phyloP scores from a whole-genome alignment of 2,329 filamentous ascomycete genomes.

The Lecanicillium sp. region DNA sequence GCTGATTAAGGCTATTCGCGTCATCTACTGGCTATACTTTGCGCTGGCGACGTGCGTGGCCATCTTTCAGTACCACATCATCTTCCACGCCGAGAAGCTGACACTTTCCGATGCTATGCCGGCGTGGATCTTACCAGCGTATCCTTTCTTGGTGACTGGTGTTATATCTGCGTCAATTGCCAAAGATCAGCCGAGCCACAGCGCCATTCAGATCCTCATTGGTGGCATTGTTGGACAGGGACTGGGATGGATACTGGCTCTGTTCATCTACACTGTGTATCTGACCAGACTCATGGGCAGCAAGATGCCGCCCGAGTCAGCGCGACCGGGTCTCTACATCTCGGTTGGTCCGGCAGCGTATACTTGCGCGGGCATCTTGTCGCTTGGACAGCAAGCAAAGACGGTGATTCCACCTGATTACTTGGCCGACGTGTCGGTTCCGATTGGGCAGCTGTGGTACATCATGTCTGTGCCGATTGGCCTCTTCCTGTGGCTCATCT shows the following conservation, averaged over 20 bases:
- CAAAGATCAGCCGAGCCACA: slow-evolving; percentile 32
- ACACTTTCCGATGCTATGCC: slow-evolving; percentile 43
- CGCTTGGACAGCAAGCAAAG: slow-evolving; percentile 29
- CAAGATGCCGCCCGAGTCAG: slow-evolving; percentile 37
- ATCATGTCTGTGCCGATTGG: slow-evolving; percentile 36
- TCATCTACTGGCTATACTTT: slow-evolving; percentile 44
- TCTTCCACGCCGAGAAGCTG: slow-evolving; percentile 28
- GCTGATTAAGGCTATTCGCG: slow-evolving; percentile 35
- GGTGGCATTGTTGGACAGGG: slow-evolving; percentile 45
- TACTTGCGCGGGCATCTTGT: slow-evolving; percentile 34
- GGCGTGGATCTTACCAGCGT: slow-evolving; percentile 47
- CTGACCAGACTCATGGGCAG: slow-evolving; percentile 42
- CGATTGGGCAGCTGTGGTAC: slow-evolving; percentile 27
- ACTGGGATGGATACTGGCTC: slow-evolving; percentile 42
- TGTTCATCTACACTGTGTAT: slow-evolving; percentile 32
- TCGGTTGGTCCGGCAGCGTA: slow-evolving; percentile 46
- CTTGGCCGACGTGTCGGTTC: slow-evolving; percentile 14
- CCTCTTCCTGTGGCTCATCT: slow-evolving; percentile 44
- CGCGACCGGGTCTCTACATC: slow-evolving; percentile 47
- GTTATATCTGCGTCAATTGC: slow-evolving; percentile 42
- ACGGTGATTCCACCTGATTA: slow-evolving; percentile 13
- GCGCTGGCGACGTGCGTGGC: slow-evolving; percentile 19
- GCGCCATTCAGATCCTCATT: slow-evolving; percentile 42
- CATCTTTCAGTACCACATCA: slow-evolving; percentile 20
- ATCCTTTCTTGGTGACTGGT: slow-evolving; percentile 45